Conservation (phyloP, 73 alveolate genomes). For the Paramecium caudatum region DNA sequence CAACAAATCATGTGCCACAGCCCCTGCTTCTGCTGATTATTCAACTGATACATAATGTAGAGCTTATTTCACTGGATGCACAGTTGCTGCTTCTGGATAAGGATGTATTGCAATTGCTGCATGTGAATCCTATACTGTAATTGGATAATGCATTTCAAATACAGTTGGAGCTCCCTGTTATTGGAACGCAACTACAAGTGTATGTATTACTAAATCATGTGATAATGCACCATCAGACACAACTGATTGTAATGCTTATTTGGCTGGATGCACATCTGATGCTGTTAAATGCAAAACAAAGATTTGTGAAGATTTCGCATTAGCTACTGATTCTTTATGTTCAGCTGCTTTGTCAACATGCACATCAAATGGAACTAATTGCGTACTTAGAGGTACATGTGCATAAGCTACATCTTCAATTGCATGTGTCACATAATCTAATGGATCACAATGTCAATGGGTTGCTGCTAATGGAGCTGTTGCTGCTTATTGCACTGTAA, state of each 20-base stretch:
- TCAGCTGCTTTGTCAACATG: not conserved
- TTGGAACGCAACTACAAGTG: conserved; percentile 9
- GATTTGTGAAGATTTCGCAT: not conserved
- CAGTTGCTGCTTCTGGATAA: not conserved
- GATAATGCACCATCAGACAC: not conserved
- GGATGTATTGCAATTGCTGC: not conserved
- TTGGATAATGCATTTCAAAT: not conserved
- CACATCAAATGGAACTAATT: not conserved
- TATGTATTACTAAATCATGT: not conserved
- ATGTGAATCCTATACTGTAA: not conserved
- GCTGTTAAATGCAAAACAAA: not conserved
- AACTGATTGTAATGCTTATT: not conserved
- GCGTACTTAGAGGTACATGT: not conserved
- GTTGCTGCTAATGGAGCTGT: not conserved
- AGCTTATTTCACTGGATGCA: not conserved
- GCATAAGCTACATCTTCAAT: not conserved
- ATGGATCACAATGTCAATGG: not conserved
- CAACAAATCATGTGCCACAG: not conserved
- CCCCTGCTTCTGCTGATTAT: not conserved
- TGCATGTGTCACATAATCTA: not conserved
- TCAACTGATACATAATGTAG: not conserved
- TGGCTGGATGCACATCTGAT: not conserved
- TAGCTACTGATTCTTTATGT: not conserved
- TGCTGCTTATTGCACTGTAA: not conserved
- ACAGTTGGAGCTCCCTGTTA: not conserved